Conservation (phyloP, 2,329 filamentous ascomycete species). For the Phyllosticta citribraziliensis region DNA sequence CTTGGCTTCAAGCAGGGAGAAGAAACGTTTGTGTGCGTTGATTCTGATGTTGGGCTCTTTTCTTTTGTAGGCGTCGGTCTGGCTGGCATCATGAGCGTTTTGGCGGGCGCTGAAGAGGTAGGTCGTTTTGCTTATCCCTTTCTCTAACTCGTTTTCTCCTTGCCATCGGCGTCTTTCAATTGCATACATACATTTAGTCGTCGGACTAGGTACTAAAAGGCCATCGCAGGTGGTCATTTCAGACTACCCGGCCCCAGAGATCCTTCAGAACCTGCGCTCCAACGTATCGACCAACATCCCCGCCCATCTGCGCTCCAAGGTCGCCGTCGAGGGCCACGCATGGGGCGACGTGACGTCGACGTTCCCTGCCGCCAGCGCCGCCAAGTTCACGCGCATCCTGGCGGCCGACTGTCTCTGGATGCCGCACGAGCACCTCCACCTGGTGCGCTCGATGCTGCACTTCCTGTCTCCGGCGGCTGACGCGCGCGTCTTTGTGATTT, state of each 20-base stretch:
- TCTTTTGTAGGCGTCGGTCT: conserved; percentile 33
- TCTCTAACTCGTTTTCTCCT: background rate
- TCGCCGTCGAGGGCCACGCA: conserved; percentile 49
- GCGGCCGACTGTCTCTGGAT: conserved; percentile 69
- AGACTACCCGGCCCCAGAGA: conserved; percentile 55
- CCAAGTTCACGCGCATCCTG: conserved; percentile 52
- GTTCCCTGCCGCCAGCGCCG: conserved; percentile 30
- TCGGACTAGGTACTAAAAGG: background rate
- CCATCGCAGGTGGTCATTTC: conserved; percentile 44
- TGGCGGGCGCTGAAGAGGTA: conserved; percentile 37
- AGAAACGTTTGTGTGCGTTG: conserved; percentile 1
- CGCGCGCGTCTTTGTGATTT: conserved; percentile 54
- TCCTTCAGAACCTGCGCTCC: conserved; percentile 47
- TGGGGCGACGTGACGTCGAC: conserved; percentile 49
- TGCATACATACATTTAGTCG: conserved; percentile 23
- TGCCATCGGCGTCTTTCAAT: conserved; percentile 22
- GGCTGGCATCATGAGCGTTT: conserved; percentile 35
- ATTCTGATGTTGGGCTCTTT: conserved; percentile 13
- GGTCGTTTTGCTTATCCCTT: conserved; percentile 2
- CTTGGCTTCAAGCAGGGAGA: background rate
- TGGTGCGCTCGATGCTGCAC: conserved; percentile 51
- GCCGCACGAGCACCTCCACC: conserved; percentile 59
- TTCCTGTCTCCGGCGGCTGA: conserved; percentile 42
- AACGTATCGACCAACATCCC: conserved; percentile 49
- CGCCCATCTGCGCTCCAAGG: conserved; percentile 21